Evolutionary conservation across 2,329 filamentous ascomycete species (phyloP).

Genomic region (Diaporthe capsici): DNA sequence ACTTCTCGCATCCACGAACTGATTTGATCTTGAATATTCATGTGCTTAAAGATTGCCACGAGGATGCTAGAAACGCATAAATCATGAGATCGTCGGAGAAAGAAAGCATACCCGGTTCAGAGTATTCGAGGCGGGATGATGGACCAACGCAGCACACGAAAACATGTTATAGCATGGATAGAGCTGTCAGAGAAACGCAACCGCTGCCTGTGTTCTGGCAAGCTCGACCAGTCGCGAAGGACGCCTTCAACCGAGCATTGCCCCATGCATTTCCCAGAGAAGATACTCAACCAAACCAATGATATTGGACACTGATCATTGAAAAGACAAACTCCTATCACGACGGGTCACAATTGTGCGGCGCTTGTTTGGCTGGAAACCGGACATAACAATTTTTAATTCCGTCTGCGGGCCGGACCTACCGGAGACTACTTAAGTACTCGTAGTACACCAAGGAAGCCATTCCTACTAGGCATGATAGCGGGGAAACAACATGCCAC

Average conservation of each 20-base stretch:
- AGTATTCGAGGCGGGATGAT: neutral
- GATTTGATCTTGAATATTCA: neutral
- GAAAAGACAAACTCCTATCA: too few species aligned
- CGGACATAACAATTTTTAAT: constrained; percentile 5
- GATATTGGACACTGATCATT: neutral
- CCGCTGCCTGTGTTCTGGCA: neutral
- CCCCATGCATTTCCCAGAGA: neutral
- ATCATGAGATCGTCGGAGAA: neutral
- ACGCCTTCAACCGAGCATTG: neutral
- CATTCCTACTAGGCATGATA: neutral
- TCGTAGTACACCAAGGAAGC: neutral
- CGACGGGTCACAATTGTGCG: neutral
- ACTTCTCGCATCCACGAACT: neutral
- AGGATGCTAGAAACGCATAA: neutral
- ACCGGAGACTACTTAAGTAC: constrained; percentile 7
- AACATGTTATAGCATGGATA: neutral
- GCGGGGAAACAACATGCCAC: constrained; percentile 1
- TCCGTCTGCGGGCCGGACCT: constrained; percentile 10
- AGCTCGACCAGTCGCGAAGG: constrained; percentile 8
- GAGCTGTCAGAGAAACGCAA: neutral
- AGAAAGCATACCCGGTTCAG: neutral
- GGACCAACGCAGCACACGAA: neutral
- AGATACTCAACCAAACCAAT: too few species aligned
- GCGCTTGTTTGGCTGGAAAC: neutral
- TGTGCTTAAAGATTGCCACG: neutral